These are phyloP conservation scores for Phytopythium helicoides DNA, from an alignment of 352 stramenopile species.

Conservation along the genomic window DNA sequence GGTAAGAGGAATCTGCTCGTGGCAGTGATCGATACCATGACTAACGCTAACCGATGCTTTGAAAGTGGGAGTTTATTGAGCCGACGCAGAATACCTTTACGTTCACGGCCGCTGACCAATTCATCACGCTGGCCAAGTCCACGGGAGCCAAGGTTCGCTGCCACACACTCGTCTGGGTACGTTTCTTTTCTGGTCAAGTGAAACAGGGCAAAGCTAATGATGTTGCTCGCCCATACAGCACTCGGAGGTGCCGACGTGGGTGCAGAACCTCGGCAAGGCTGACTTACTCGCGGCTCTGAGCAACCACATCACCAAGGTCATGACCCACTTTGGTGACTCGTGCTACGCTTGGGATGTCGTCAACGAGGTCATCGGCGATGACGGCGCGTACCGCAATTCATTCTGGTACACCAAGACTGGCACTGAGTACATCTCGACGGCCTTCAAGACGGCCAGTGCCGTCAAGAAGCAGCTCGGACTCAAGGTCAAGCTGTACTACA, in stretches of 20 bases:
- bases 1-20: too few relatives aligned
- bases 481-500: constrained; percentile 8
- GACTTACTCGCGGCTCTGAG: constrained; percentile 22
- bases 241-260: constrained; percentile 29
- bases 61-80: constrained; percentile 12
- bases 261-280: constrained; percentile 24
- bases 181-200: background rate
- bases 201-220: background rate
- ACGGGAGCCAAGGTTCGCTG: constrained; percentile 25
- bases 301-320: constrained; percentile 21
- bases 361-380: constrained; percentile 25
- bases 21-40: too few relatives aligned
- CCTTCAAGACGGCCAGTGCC: constrained; percentile 26
- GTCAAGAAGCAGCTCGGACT: constrained; percentile 25
- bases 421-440: constrained; percentile 26
- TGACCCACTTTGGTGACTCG: constrained; percentile 24
- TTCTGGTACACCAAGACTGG: constrained; percentile 38
- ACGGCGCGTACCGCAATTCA: constrained; percentile 25
- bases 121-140: constrained; percentile 22
- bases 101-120: constrained; percentile 25
- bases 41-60: background rate
- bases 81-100: constrained; percentile 18
- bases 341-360: constrained; percentile 25
- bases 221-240: constrained; percentile 19
- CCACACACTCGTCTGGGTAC: constrained; percentile 26